These are phyloP conservation scores for Erodium trifolium DNA, from an alignment of 441 rosid genomes.

Conservation along the genomic window DNA sequence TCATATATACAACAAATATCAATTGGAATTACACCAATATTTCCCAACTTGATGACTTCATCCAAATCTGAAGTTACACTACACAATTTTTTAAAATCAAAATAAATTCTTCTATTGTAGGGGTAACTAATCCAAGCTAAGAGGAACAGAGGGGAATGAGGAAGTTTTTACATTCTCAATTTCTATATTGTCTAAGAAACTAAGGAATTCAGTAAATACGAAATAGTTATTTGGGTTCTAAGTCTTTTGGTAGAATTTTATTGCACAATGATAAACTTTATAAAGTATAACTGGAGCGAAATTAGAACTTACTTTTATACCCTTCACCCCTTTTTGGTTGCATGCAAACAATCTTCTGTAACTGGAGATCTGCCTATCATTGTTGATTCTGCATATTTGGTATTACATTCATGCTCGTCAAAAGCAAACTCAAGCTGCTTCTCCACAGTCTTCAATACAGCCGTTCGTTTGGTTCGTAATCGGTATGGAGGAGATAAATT, in stretches of 20 bases:
- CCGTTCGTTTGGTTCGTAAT: conserved; percentile 70
- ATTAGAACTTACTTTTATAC: conserved; percentile 34
- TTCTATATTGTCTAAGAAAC: not conserved
- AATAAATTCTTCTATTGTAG: not conserved
- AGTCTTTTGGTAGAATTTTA: not conserved
- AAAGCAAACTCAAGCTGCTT: conserved; percentile 78
- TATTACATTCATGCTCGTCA: conserved; percentile 30
- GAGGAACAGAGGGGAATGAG: not conserved
- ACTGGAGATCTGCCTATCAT: conserved; percentile 27
- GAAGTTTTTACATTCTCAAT: not conserved
- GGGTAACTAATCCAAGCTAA: not conserved
- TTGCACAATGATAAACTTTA: not conserved
- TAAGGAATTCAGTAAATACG: not conserved
- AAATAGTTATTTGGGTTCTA: not conserved
- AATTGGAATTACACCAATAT: too few species aligned
- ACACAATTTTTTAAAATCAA: not conserved
- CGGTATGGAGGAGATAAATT: conserved; percentile 90
- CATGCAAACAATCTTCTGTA: conserved; percentile 32
- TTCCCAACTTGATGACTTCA: not conserved
- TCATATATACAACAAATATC: not conserved
- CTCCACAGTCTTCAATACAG: conserved; percentile 73
- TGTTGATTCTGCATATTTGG: conserved; percentile 23
- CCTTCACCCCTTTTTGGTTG: conserved; percentile 29
- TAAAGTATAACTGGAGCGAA: not conserved
- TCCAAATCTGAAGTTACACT: not conserved